A percentile compares a stretch with the other conserved stretches of the same genome.
phyloP scores from a whole-genome alignment of 2,329 filamentous ascomycete genomes.

The Arachnomyces sp. region DNA sequence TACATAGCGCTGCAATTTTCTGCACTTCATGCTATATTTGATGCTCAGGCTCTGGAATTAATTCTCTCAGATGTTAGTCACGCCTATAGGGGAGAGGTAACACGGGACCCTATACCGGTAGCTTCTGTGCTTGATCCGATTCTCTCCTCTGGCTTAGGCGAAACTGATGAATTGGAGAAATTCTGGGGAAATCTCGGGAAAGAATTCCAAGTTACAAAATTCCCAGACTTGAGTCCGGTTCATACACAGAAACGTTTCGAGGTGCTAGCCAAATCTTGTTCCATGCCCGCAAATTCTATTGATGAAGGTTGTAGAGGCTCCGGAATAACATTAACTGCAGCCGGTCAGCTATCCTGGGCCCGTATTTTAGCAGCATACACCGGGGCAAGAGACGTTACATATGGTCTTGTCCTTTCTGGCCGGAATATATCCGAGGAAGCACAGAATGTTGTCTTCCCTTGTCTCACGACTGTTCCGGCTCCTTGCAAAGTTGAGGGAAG shows the following conservation, averaged over 20 bases:
- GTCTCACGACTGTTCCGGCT: constrained; percentile 73
- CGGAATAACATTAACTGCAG: constrained; percentile 68
- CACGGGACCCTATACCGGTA: constrained; percentile 27
- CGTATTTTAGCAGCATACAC: constrained; percentile 66
- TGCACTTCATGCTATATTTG: constrained; percentile 77
- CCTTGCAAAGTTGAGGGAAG: constrained; percentile 48
- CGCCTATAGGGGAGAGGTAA: constrained; percentile 26
- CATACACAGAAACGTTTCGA: constrained; percentile 24
- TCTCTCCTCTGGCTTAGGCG: constrained; percentile 28
- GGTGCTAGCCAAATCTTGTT: constrained; percentile 32
- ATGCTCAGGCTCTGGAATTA: constrained; percentile 63
- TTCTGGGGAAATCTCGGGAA: constrained; percentile 60
- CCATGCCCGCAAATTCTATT: constrained; percentile 40
- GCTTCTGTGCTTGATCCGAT: constrained; percentile 40
- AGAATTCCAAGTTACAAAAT: constrained; percentile 55
- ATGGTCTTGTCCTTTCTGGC: constrained; percentile 75
- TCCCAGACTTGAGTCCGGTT: constrained; percentile 67
- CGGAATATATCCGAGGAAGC: constrained; percentile 54
- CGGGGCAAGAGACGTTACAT: constrained; percentile 66
- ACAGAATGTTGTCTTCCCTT: constrained; percentile 61
- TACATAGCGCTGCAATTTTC: constrained; percentile 40
- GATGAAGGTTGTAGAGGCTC: constrained; percentile 48
- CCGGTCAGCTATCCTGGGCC: constrained; percentile 71
- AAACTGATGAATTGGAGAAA: constrained; percentile 24
- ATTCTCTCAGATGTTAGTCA: constrained; percentile 55